phyloP scores from a whole-genome alignment of 371 early-diverging fungal genomes.

The Mucor ambiguus region DNA sequence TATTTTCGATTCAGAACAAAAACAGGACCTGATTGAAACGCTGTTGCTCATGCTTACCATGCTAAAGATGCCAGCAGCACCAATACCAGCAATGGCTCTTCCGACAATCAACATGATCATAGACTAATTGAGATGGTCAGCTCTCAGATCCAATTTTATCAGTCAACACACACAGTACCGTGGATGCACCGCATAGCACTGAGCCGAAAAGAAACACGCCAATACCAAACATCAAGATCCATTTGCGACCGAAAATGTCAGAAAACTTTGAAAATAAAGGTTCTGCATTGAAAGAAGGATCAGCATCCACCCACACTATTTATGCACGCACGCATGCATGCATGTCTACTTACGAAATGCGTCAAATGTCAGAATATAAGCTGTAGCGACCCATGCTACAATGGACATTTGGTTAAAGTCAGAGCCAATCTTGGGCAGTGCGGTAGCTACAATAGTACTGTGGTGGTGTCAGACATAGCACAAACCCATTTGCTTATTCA shows the following conservation, averaged over 20 bases:
- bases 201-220: constrained; percentile 65
- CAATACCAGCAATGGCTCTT: constrained; percentile 64
- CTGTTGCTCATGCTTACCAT: constrained; percentile 26
- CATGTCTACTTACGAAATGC: constrained; percentile 31
- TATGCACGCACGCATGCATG: not conserved
- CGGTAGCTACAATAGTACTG: constrained; percentile 72
- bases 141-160: not conserved
- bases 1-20: not conserved
- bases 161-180: constrained; percentile 21
- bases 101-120: constrained; percentile 69
- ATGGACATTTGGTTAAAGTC: constrained; percentile 63
- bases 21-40: not conserved
- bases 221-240: constrained; percentile 58
- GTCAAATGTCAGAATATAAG: constrained; percentile 55
- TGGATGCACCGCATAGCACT: constrained; percentile 57
- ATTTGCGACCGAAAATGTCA: constrained; percentile 77
- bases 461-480: not conserved
- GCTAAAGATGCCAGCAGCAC: constrained; percentile 64
- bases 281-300: constrained; percentile 21
- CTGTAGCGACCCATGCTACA: constrained; percentile 69
- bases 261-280: constrained; percentile 65
- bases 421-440: constrained; percentile 71
- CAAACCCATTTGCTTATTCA: too few species aligned
- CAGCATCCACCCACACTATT: not conserved
- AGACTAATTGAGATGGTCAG: constrained; percentile 14